Evolutionary conservation across 129 eudicot genomes (phyloP), one percentile per base, ranked within the genome.

Genomic region (Apium graveolens): DNA sequence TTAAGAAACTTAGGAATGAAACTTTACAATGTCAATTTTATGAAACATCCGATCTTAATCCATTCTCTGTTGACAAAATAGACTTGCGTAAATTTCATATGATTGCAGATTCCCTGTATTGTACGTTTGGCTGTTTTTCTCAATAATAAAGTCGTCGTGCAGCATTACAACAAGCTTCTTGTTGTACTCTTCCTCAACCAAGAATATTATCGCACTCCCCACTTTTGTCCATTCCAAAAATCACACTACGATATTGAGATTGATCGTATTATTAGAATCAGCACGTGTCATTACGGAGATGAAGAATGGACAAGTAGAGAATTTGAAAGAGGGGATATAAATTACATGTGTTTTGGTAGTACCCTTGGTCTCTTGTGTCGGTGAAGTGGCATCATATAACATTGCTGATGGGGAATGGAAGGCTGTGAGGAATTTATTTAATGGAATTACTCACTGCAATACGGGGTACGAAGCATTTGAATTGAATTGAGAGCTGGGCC

Each of bases 371-470:
- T 65, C 71, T 65, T 11, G 20, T 29, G 38, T 12, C 16, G 71
- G 71, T 8, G 71, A 65, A 65, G 71, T 65, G 71, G 71, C 71
- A 31, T 65, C 71, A 14, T 32, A 65, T 27, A 65, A 31, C 39
- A 5, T 65, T 13, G 71, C 71, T 65, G 8, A 29, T 14, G 3
- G 2, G 39, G 71, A 65, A 31, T 65, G 71, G 71, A 65, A 32
- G 39, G 21, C 37, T 13, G 71, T 4, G 71, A 65, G 37, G n/a
- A 57, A 57, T 57, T 57, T 57, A n/a, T 57, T 57, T 0, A 57
- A 57, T 57, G 66, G 66, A 57, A 57, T 57, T 3, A n/a, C 66
- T 57, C 32, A 57, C 1, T n/a, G 66, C 16, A 57, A n/a, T n/a
- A 8, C 66, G 11, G 66, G 24, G 39, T 65, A 65, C 3, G 71